Base-by-base conservation (phyloP, 2,329 filamentous ascomycete species). In the Zymoseptoria passerinii region DNA sequence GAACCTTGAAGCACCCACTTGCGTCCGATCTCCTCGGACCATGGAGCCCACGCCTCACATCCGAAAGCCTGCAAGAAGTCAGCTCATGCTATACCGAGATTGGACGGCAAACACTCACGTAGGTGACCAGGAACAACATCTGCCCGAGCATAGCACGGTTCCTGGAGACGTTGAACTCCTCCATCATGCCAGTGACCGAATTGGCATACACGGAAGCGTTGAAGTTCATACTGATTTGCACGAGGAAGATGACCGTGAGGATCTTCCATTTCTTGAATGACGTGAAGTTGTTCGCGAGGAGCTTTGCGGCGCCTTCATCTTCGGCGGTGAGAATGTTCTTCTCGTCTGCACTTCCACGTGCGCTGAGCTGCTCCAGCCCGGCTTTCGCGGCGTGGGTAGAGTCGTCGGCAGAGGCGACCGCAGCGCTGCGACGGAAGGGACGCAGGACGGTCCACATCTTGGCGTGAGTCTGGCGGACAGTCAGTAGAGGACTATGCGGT, bases 31-130 rank as follows among this genome's bases (percentile, higher is more conserved):
- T 94, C 90, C 71, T 95, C 90, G 51, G 84, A 88, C 88, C 89
- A 94, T 0, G 90, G 90, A 0, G 90, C 90, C 90, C 90, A 94
- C 0, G 92, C 80, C 72, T 94, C 90, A 71, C 90, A 94, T 40
- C 90, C 90, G 70, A 94, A 92, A 44, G 89, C 89, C 50, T 52
- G 50, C 19, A 7, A 44, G 2, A 44, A 7, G 35, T 44, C 35
- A 44, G 35, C n/a, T 16, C 35, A 44, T 16, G n/a, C 13, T 16
- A 16, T 44, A 44, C 13, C 13, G n/a, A 16, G 13, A 44, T 13
- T 6, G n/a, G 35, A 44, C 13, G 23, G 8, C 23, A 8, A 8
- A 13, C 5, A 52, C 50, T 52, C 28, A 52, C 50, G 71, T 95
- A 94, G 1, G 85, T 73, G 54, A 94, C 80, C 48, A 95, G 75